Base-by-base conservation (phyloP, 331 rosid genomes). In the Stylosanthes scabra region DNA sequence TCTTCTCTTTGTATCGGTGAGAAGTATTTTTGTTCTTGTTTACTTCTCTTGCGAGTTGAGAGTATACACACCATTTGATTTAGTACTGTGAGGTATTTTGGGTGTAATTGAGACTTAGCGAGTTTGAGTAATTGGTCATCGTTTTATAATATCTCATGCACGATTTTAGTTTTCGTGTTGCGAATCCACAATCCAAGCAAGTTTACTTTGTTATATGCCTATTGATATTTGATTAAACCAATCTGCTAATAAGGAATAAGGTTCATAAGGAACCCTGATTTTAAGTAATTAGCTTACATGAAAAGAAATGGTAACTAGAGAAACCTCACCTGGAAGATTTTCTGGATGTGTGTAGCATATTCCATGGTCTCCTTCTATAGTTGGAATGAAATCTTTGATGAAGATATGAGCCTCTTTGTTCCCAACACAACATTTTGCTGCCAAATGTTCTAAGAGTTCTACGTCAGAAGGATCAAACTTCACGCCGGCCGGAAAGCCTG, bases 381-480 rank as follows among this genome's bases (percentile, higher is more conserved):
- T 92, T 44, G 88, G 92, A 80, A 92, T 92, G 84, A 90, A 88
- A 49, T 90, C 94, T 52, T 82, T 74, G 41, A 92, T 86, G 39
- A 86, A 82, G 71, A 58, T 29, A 78, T 92, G 92, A 0, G 80
- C 85, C 68, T 63, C 45, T 75, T 59, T 66, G 81, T 83, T 82
- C 47, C 88, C 94, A 61, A 66, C 71, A 9, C 88, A 83, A 47
- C 89, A 80, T 75, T 92, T 92, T 6, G 89, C 94, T 3, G 83
- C 94, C 57, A 92, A 84, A 74, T 92, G 96, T 37, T 78, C 83
- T 8, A 90, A 58, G 41, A 92, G 83, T 69, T 88, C 85, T 29
- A 67, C 66, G 77, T 90, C 94, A 42, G 92, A 85, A 56, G 97
- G 97, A 71, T 88, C 94, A 84, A 92, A 92, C 80, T 90, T 92